A percentile compares a stretch with the other conserved stretches of the same genome.
phyloP scores from a whole-genome alignment of 2,329 filamentous ascomycete species.

The Botrytis medusae region DNA sequence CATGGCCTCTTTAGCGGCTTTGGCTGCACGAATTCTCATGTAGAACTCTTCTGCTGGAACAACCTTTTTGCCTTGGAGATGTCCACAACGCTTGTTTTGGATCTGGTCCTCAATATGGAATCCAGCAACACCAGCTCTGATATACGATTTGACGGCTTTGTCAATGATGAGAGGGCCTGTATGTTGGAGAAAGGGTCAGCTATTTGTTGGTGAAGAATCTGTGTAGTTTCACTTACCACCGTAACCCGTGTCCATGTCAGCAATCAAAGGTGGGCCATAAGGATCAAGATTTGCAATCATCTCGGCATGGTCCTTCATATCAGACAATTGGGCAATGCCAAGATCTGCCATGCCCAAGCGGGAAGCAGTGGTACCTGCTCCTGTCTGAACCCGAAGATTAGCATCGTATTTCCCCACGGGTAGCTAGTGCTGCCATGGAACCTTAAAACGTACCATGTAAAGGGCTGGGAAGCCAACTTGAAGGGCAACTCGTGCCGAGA shows the following conservation, averaged over 20 bases:
- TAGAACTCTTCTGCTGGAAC: constrained; percentile 52
- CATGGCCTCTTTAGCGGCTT: constrained; percentile 49
- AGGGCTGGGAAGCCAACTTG: constrained; percentile 60
- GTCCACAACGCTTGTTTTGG: constrained; percentile 64
- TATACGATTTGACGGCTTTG: constrained; percentile 54
- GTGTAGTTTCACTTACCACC: constrained; percentile 34
- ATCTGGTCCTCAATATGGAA: constrained; percentile 65
- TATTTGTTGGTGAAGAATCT: not conserved
- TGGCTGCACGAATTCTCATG: constrained; percentile 58
- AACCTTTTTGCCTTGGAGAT: constrained; percentile 60
- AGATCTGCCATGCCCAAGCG: constrained; percentile 51
- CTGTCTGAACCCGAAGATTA: constrained; percentile 28
- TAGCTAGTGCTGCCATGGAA: not conserved
- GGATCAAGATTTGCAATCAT: constrained; percentile 54
- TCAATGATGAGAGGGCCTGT: constrained; percentile 45
- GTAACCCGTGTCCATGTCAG: constrained; percentile 53
- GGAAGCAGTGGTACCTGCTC: constrained; percentile 51
- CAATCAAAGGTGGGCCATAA: constrained; percentile 49
- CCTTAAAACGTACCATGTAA: constrained; percentile 58
- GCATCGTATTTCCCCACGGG: not conserved
- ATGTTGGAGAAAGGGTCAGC: constrained; percentile 2
- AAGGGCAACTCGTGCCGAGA: constrained; percentile 63
- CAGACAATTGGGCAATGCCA: constrained; percentile 50
- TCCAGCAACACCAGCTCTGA: constrained; percentile 55
- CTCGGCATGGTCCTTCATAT: constrained; percentile 53